Percentiles rank a stretch among this genome's conserved stretches.
These are phyloP conservation scores for Chaetomium globosum DNA, from an alignment of 2,329 filamentous ascomycete genomes.

Conservation along the genomic window DNA sequence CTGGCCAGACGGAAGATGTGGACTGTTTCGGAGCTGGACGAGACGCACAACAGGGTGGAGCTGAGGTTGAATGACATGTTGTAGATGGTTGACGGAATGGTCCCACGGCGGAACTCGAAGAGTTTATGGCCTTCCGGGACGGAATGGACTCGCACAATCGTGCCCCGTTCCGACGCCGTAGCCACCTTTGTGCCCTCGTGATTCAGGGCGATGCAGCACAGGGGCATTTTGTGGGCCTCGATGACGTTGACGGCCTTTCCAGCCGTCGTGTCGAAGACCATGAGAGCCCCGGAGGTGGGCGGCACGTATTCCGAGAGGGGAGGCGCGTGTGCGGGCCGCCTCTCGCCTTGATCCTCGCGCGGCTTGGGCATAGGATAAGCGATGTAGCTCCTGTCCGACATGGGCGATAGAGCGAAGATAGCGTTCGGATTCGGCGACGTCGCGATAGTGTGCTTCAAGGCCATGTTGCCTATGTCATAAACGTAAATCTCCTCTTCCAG, in stretches of 20 bases:
- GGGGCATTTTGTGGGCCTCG: conserved; percentile 87
- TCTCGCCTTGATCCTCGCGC: conserved; percentile 60
- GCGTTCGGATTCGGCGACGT: conserved; percentile 91
- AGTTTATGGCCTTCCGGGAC: conserved; percentile 89
- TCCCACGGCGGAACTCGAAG: conserved; percentile 93
- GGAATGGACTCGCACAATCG: conserved; percentile 94
- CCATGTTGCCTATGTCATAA: conserved; percentile 99
- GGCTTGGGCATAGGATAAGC: conserved; percentile 86
- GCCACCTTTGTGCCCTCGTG: conserved; percentile 88
- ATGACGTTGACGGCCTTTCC: conserved; percentile 94
- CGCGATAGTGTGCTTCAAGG: conserved; percentile 84
- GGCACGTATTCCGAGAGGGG: conserved; percentile 76
- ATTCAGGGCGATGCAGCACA: conserved; percentile 90
- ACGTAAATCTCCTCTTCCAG: conserved; percentile 96
- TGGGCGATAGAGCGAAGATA: conserved; percentile 90
- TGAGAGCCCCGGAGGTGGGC: conserved; percentile 85
- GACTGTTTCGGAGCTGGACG: conserved; percentile 92
- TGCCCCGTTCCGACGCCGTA: conserved; percentile 95
- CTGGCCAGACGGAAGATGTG: conserved; percentile 85
- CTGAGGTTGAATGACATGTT: conserved; percentile 99
- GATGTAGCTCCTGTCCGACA: conserved; percentile 93
- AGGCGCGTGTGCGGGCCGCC: conserved; percentile 78
- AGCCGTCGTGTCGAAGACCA: conserved; percentile 87
- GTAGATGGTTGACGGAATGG: conserved; percentile 93
- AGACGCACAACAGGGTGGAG: conserved; percentile 90